Evolutionary conservation across 805 yeast species (phyloP).

Genomic region (Kluyveromyces nonfermentans): DNA sequence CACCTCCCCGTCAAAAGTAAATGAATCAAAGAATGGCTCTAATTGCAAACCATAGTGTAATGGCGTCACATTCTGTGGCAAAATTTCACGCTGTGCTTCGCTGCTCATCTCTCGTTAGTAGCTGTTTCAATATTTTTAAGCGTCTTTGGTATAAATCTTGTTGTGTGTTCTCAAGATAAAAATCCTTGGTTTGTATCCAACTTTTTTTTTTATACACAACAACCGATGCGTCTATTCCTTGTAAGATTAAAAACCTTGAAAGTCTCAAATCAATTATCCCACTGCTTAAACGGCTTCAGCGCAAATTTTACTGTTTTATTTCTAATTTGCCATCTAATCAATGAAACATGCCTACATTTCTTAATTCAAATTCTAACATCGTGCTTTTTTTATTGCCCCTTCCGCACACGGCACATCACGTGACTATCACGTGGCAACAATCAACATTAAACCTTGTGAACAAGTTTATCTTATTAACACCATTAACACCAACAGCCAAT

Average conservation of each 20-base stretch:
- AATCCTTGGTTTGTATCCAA: too few species aligned
- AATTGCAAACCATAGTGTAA: slow-evolving; percentile 59
- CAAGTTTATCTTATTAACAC: background rate
- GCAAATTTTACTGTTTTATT: background rate
- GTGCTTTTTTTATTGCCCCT: background rate
- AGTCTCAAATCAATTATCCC: background rate
- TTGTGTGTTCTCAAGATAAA: too few species aligned
- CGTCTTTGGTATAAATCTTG: too few species aligned
- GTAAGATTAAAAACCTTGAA: background rate
- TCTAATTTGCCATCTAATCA: background rate
- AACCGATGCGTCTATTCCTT: background rate
- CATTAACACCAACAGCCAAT: background rate
- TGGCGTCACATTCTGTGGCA: slow-evolving; percentile 64
- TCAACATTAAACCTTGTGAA: background rate
- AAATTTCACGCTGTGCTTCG: slow-evolving; percentile 32
- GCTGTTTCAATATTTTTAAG: too few species aligned
- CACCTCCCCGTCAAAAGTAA: slow-evolving; percentile 49
- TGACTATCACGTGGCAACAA: background rate
- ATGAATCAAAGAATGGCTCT: slow-evolving; percentile 50
- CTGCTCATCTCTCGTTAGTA: slow-evolving; percentile 8
- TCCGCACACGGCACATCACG: background rate
- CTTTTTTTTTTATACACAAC: too few species aligned
- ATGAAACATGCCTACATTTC: background rate
- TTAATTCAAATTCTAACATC: too few species aligned
- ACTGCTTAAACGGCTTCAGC: background rate